These are phyloP conservation scores for Meyerozyma sp. DNA, from an alignment of 1,139 yeast genomes.

Conservation along the genomic window DNA sequence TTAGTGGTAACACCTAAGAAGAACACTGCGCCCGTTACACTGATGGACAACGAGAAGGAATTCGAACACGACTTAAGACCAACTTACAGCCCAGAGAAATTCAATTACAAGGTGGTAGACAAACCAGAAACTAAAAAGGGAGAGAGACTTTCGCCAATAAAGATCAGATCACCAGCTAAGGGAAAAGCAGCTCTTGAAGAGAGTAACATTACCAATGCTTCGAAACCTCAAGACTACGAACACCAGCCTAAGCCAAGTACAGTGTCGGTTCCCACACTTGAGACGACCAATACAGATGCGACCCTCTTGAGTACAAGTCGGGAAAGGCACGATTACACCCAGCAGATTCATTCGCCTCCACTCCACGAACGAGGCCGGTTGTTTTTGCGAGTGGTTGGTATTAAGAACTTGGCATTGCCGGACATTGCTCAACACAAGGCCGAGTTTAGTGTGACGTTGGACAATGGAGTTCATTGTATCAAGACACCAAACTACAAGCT, in stretches of 20 bases:
- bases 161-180: conserved; percentile 37
- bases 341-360: conserved; percentile 2
- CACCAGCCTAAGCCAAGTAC: conserved; percentile 9
- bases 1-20: conserved; percentile 18
- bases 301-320: conserved; percentile 4
- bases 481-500: conserved; percentile 63
- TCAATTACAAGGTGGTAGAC: background rate
- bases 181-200: conserved; percentile 15
- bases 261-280: conserved; percentile 27
- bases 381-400: conserved; percentile 60
- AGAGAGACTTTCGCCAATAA: conserved; percentile 24
- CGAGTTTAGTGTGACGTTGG: conserved; percentile 65
- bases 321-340: background rate
- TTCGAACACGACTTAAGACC: background rate
- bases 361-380: conserved; percentile 64
- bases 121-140: background rate
- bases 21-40: conserved; percentile 3
- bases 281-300: conserved; percentile 13
- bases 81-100: background rate
- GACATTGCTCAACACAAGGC: conserved; percentile 53
- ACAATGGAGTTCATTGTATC: conserved; percentile 85
- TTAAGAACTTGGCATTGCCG: conserved; percentile 56
- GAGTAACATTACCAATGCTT: background rate
- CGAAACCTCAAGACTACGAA: conserved; percentile 1
- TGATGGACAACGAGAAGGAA: background rate